A percentile compares a stretch with the other conserved stretches of the same genome.
Conservation (phyloP, 176 grass and related monocot genomes). For the Miscanthus lutarioriparius region DNA sequence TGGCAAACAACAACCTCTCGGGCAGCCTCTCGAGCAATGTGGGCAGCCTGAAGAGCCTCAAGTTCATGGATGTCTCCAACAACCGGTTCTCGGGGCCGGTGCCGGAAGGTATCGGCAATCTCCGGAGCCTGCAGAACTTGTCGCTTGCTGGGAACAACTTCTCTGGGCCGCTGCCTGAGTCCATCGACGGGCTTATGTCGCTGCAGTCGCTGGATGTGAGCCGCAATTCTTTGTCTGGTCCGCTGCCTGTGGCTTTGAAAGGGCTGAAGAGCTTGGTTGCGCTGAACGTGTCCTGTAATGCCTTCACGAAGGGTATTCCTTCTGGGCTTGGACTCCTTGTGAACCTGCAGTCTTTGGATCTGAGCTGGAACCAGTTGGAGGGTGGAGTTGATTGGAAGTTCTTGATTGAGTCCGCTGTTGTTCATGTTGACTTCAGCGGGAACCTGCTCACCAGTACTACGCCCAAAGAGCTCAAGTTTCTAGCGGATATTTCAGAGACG, state of each 20-base stretch:
- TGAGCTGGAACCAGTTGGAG: slow-evolving; percentile 88
- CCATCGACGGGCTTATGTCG: slow-evolving; percentile 62
- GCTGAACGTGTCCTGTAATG: slow-evolving; percentile 78
- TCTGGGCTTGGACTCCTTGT: slow-evolving; percentile 62
- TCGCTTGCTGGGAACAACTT: slow-evolving; percentile 87
- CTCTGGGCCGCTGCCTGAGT: slow-evolving; percentile 65
- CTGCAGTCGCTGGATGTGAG: slow-evolving; percentile 89
- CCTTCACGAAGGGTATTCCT: slow-evolving; percentile 78
- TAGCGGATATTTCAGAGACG: slow-evolving; percentile 88
- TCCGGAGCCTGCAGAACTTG: slow-evolving; percentile 78
- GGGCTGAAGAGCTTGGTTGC: slow-evolving; percentile 64
- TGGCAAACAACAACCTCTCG: slow-evolving; percentile 85
- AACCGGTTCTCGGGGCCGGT: slow-evolving; percentile 70
- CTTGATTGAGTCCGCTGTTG: slow-evolving; percentile 70
- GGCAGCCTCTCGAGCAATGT: slow-evolving; percentile 64
- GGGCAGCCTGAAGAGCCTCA: slow-evolving; percentile 69
- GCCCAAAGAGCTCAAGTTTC: slow-evolving; percentile 82
- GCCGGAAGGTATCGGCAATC: slow-evolving; percentile 60
- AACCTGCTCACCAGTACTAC: slow-evolving; percentile 76
- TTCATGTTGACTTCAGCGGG: slow-evolving; percentile 89
- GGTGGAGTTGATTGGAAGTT: slow-evolving; percentile 95
- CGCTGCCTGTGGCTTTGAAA: slow-evolving; percentile 54
- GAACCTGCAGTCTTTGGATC: slow-evolving; percentile 74
- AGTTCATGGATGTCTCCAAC: slow-evolving; percentile 78
- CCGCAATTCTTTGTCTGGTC: slow-evolving; percentile 66